A percentile compares a stretch with the other conserved stretches of the same genome.
These are phyloP conservation scores for Rhizopus microsporus DNA, from an alignment of 371 early-diverging fungal species.

Conservation along the genomic window DNA sequence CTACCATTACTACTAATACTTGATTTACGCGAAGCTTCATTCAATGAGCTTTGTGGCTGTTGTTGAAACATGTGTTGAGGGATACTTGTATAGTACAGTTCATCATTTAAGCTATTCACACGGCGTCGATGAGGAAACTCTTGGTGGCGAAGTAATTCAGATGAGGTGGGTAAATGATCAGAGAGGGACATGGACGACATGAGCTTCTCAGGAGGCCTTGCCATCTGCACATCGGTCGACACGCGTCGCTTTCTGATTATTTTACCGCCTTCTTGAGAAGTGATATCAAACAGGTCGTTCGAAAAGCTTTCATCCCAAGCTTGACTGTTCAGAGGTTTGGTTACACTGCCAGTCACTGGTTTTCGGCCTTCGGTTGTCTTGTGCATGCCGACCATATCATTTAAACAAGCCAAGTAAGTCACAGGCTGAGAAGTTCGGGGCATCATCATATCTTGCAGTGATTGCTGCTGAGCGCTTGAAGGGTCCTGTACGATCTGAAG, in stretches of 20 bases:
- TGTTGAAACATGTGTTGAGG: neutral
- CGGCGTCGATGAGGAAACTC: slow-evolving; percentile 11
- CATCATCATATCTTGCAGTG: slow-evolving; percentile 17
- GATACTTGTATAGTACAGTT: neutral
- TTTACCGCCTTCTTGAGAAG: slow-evolving; percentile 38
- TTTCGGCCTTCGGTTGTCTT: slow-evolving; percentile 62
- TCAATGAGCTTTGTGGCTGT: neutral
- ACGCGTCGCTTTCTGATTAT: slow-evolving; percentile 51
- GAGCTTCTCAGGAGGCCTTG: slow-evolving; percentile 10
- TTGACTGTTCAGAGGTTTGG: neutral
- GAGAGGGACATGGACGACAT: slow-evolving; percentile 10
- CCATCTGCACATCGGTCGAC: slow-evolving; percentile 26
- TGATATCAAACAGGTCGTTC: slow-evolving; percentile 5
- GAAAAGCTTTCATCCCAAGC: slow-evolving; percentile 11
- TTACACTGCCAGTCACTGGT: slow-evolving; percentile 7
- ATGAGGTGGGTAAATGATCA: neutral
- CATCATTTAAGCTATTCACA: slow-evolving; percentile 17
- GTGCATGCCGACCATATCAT: slow-evolving; percentile 80
- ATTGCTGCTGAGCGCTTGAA: slow-evolving; percentile 1
- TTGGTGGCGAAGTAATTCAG: neutral
- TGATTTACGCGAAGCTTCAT: slow-evolving; percentile 25
- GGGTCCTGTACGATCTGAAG: slow-evolving; percentile 70
- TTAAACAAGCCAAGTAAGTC: slow-evolving; percentile 75
- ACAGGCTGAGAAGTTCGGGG: slow-evolving; percentile 51
- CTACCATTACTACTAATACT: slow-evolving; percentile 17